Evolutionary conservation across 768 basidiomycete species (phyloP), one percentile per base, ranked within the genome.

Genomic region (Russula virescens): DNA sequence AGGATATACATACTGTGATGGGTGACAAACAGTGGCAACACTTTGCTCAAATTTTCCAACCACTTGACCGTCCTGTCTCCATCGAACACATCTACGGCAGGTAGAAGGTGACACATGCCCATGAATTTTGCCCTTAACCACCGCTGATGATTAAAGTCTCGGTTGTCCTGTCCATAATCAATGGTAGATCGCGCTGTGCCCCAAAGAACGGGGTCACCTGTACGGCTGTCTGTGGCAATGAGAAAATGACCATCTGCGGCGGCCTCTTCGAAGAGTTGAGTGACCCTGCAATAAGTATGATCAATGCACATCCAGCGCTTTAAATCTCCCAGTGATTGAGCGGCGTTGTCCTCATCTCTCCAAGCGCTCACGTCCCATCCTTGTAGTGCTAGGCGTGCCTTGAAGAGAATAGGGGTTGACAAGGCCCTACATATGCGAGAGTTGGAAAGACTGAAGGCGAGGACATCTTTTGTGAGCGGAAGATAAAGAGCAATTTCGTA

Each of bases 291-390:
- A 45, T 55, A 54, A 3, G 31, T 23, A n/a, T 50, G 25, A 14
- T 63, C 58, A 3, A 59, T 55, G 13, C 23, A 45, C 28, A 49
- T 59, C 62, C 58, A 63, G 7, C 58, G 62, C 31, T 59, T 40
- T 46, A 40, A 21, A 23, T 46, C 21, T 43, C 14, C 45, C 13
- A 10, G 6, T 19, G 10, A n/a, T 31, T 47, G 50, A 23, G 51
- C 26, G 11, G 25, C 26, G 23, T 14, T 21, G 5, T 46, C 42
- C 11, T 57, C 49, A 18, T 62, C 55, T 43, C 46, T 5, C 56
- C 62, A 63, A 19, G 38, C 57, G 19, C 38, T 45, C 38, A 54
- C 43, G 21, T 63, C 57, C 62, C 62, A 63, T 48, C 51, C 31
- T 21, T 19, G 62, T 11, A 26, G 19, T 11, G 34, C 38, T 10